These are phyloP conservation scores for Neurospora sp. DNA, from an alignment of 495 filamentous ascomycete species.

Conservation along the genomic window DNA sequence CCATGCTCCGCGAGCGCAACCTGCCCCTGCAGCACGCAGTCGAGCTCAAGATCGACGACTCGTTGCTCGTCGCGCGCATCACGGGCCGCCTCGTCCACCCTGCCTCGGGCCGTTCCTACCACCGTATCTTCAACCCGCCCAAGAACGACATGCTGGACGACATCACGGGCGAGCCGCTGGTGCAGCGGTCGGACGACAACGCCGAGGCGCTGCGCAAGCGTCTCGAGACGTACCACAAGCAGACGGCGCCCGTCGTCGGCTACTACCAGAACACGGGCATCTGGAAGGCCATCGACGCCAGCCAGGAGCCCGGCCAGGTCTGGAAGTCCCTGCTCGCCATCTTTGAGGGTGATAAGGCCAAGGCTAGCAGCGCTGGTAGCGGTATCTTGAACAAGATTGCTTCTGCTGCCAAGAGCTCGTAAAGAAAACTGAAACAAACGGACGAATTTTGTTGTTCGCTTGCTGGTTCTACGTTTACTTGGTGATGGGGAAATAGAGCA, in stretches of 20 bases:
- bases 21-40: conserved; percentile 85
- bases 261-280: conserved; percentile 98
- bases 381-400: conserved; percentile 39
- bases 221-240: conserved; percentile 82
- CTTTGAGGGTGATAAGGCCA: conserved; percentile 53
- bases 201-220: conserved; percentile 96
- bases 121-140: conserved; percentile 98
- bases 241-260: conserved; percentile 82
- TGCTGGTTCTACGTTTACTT: background rate
- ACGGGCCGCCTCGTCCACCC: conserved; percentile 94
- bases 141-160: conserved; percentile 92
- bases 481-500: background rate
- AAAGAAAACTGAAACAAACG: conserved; percentile 4
- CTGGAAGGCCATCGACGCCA: conserved; percentile 93
- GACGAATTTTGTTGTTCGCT: background rate
- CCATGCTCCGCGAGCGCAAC: conserved; percentile 65
- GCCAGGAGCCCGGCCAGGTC: conserved; percentile 89
- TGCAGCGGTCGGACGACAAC: conserved; percentile 96
- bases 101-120: conserved; percentile 90
- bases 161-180: conserved; percentile 88
- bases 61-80: conserved; percentile 86
- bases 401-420: conserved; percentile 19
- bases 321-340: conserved; percentile 87
- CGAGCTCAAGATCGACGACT: conserved; percentile 94
- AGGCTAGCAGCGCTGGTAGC: conserved; percentile 29